These are phyloP conservation scores for Musa itinerans DNA, from an alignment of 176 grass and related monocot species.

Conservation along the genomic window DNA sequence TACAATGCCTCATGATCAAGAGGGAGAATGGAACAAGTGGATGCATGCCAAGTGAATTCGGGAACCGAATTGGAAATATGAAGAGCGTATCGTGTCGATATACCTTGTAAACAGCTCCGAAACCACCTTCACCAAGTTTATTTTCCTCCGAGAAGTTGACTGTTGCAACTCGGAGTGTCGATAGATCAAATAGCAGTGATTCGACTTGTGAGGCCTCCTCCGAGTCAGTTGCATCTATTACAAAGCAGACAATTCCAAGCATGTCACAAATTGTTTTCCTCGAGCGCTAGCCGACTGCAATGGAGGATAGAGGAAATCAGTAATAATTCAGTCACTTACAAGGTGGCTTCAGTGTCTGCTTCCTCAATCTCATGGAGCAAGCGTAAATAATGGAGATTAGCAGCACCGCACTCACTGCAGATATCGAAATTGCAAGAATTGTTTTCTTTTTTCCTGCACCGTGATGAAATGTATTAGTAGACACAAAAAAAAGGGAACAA, in stretches of 20 bases:
- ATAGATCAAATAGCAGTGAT: constrained; percentile 39
- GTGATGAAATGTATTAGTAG: too few species aligned
- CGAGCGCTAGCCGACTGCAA: too few species aligned
- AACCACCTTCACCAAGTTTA: constrained; percentile 57
- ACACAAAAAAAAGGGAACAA: too few species aligned
- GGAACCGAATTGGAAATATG: too few species aligned
- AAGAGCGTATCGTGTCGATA: not conserved
- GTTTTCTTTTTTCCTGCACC: not conserved
- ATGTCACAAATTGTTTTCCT: too few species aligned
- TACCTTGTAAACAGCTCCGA: constrained; percentile 59
- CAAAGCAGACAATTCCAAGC: not conserved
- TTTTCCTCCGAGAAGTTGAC: constrained; percentile 43
- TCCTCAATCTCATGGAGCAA: not conserved
- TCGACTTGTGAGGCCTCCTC: constrained; percentile 12
- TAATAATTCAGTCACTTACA: not conserved
- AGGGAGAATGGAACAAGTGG: too few species aligned
- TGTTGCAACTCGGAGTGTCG: constrained; percentile 32
- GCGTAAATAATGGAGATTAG: not conserved
- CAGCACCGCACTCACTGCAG: not conserved
- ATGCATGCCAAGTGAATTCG: too few species aligned
- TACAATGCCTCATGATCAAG: not conserved
- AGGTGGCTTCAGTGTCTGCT: not conserved
- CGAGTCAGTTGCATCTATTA: not conserved
- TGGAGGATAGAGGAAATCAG: not conserved
- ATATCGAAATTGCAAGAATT: not conserved